Conservation (phyloP, 768 basidiomycete genomes). For the Pleurotus salmoneostramineus region DNA sequence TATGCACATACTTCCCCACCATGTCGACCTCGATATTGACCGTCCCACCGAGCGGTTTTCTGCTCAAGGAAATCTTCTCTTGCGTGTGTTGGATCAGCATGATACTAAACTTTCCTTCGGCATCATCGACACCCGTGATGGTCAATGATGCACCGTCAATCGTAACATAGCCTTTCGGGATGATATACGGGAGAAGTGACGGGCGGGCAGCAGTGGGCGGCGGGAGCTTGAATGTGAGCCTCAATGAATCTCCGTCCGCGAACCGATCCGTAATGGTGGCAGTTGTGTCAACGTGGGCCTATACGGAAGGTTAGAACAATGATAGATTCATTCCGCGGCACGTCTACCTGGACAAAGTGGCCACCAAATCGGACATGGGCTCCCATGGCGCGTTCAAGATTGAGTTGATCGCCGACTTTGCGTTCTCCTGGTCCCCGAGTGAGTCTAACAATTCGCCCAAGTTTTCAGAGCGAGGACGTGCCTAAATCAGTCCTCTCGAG, state of each 20-base stretch:
- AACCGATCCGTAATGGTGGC: slow-evolving; percentile 64
- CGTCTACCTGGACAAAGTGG: slow-evolving; percentile 89
- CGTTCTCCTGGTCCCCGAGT: slow-evolving; percentile 56
- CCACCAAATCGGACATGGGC: slow-evolving; percentile 91
- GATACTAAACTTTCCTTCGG: slow-evolving; percentile 64
- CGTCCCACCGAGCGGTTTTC: slow-evolving; percentile 69
- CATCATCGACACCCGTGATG: slow-evolving; percentile 72
- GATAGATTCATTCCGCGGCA: not conserved
- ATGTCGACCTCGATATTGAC: slow-evolving; percentile 97
- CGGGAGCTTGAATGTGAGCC: slow-evolving; percentile 75
- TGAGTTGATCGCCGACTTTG: slow-evolving; percentile 75
- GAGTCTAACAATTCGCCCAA: not conserved
- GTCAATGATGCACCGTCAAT: slow-evolving; percentile 95
- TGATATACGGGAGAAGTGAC: slow-evolving; percentile 75
- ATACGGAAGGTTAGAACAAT: not conserved
- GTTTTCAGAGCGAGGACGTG: slow-evolving; percentile 17
- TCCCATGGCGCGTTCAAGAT: slow-evolving; percentile 94
- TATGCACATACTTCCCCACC: slow-evolving; percentile 89
- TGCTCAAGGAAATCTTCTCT: slow-evolving; percentile 74
- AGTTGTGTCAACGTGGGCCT: slow-evolving; percentile 95
- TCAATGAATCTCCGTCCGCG: slow-evolving; percentile 85
- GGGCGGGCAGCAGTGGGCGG: slow-evolving; percentile 53
- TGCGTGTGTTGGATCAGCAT: slow-evolving; percentile 98
- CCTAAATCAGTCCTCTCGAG: slow-evolving; percentile 88
- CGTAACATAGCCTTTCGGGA: slow-evolving; percentile 92